Base-by-base conservation (phyloP, 441 rosid species). In the Erodium chrysanthum region DNA sequence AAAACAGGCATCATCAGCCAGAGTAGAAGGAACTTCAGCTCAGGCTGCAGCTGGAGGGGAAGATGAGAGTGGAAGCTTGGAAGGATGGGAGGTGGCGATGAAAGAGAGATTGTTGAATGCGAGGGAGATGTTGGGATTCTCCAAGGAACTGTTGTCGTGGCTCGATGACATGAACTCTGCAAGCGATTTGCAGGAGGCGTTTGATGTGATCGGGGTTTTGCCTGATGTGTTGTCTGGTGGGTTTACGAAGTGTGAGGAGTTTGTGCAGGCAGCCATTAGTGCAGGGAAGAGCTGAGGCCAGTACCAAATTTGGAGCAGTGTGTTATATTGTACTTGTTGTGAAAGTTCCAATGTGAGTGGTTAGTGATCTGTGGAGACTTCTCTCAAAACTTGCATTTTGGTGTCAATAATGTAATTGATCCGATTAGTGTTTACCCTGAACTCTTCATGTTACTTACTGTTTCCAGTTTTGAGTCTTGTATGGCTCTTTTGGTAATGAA, bases 21-120 rank as follows among this genome's bases (percentile, higher is more conserved):
- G 71, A 74, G 76, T 78, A 25, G 89, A 80, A 78, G 94, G 90
- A 68, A 78, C 84, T 35, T 76, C 86, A 2, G 59, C 63, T 1
- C 78, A 67, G 58, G 66, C 69, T 42, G 82, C 68, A 66, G 66
- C 69, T 42, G 82, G 70, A 66, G 79, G 71, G 1, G 87, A 82
- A 5, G 84, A 77, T 4, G 84, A 80, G 67, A 78, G 79, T 54
- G 85, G 79, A 71, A 83, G 81, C 68, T 72, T 89, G 68, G 95
- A 93, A 76, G 80, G 78, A 58, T 96, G 99, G 98, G 97, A 93
- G 79, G 79, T 81, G 64, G 79, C 79, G 68, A 93, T 89, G 98
- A 91, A 86, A 73, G 96, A 96, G 67, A 82, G 82, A 73, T 75
- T 93, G 59, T 17, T 84, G 66, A 96, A 89, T 66, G 86, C 84